Evolutionary conservation across 192 early-diverging fungal genomes (phyloP).

Genomic region (Anaeromyces robustus): DNA sequence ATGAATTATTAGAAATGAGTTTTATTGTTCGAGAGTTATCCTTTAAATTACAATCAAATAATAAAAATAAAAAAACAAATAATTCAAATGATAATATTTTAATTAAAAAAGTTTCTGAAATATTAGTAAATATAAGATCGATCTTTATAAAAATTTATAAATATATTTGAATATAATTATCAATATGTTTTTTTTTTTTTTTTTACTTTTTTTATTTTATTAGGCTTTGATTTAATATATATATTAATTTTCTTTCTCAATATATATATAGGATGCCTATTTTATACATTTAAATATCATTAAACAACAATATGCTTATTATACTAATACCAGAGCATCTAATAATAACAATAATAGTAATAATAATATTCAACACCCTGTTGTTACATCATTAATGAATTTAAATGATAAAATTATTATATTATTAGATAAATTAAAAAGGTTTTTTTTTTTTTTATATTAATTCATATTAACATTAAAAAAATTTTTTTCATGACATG

Average conservation of each 20-base stretch:
- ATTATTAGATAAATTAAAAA: neutral
- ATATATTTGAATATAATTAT: no score
- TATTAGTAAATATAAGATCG: neutral
- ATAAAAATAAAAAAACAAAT: no score
- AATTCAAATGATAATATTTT: neutral
- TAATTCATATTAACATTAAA: no score
- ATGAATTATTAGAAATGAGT: neutral
- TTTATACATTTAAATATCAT: neutral
- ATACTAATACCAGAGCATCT: neutral
- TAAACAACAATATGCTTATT: neutral
- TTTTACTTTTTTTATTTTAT: no score
- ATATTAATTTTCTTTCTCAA: no score
- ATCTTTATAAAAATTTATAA: no score
- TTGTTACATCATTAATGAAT: neutral
- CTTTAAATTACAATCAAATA: neutral
- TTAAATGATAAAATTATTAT: neutral
- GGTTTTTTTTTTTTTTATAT: neutral
- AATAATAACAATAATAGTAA: neutral
- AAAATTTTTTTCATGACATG: no score
- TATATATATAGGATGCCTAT: neutral
- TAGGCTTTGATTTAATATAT: no score
- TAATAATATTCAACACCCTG: neutral
- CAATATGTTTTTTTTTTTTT: no score
- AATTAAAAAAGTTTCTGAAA: neutral
- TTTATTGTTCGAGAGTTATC: neutral